Evolutionary conservation across 352 stramenopile species (phyloP).

Genomic region (Phytophthora sojae): DNA sequence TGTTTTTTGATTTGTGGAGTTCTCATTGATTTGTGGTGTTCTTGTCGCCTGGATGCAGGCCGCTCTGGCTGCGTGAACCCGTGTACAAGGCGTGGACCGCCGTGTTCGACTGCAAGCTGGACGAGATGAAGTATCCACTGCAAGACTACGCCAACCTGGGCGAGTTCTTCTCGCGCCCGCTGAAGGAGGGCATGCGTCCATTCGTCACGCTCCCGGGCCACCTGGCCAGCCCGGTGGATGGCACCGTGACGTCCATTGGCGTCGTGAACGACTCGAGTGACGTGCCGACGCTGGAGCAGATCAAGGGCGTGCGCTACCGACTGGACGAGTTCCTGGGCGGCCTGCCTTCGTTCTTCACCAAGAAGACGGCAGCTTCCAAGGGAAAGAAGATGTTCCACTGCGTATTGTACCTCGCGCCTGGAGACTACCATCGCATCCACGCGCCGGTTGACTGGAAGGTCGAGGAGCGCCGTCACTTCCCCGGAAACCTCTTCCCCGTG

Average conservation of each 20-base stretch:
- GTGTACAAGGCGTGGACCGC: conserved; percentile 88
- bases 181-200: conserved; percentile 71
- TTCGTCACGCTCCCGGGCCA: conserved; percentile 46
- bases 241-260: conserved; percentile 62
- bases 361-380: conserved; percentile 24
- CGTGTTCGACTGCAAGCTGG: conserved; percentile 83
- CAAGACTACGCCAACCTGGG: conserved; percentile 79
- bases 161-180: conserved; percentile 85
- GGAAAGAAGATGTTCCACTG: conserved; percentile 80
- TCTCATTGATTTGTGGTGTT: no score
- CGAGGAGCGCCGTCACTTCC: conserved; percentile 80
- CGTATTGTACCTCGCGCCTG: conserved; percentile 85
- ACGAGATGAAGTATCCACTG: conserved; percentile 87
- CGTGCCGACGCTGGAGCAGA: conserved; percentile 79
- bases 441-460: conserved; percentile 82
- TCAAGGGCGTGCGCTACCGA: conserved; percentile 83
- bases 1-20: no score
- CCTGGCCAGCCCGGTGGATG: conserved; percentile 70
- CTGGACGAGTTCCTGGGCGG: conserved; percentile 85
- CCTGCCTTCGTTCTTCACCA: conserved; percentile 65
- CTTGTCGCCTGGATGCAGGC: conserved; percentile 32
- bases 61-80: conserved; percentile 68
- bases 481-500: conserved; percentile 84
- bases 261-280: conserved; percentile 54
- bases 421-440: conserved; percentile 91